Conservation (phyloP, 768 basidiomycete genomes). For the Leucogyrophana mollusca region DNA sequence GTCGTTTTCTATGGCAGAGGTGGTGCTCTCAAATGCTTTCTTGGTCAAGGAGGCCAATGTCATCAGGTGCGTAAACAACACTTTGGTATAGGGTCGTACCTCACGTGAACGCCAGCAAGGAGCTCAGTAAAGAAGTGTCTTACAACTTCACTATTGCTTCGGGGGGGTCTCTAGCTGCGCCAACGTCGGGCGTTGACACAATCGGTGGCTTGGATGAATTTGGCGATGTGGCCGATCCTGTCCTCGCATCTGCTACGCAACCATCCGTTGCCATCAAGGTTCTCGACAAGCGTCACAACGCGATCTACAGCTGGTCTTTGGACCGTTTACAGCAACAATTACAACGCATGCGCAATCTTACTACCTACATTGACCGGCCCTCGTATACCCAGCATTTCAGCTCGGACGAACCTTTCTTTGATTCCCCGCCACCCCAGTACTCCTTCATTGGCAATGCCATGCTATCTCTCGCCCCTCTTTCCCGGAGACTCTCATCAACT, state of each 20-base stretch:
- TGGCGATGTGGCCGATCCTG: conserved; percentile 88
- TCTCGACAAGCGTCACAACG: conserved; percentile 81
- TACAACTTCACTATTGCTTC: conserved; percentile 95
- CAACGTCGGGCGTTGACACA: conserved; percentile 80
- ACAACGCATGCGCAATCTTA: conserved; percentile 90
- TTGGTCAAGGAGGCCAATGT: conserved; percentile 93
- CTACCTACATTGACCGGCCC: conserved; percentile 87
- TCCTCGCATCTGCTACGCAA: conserved; percentile 68
- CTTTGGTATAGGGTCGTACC: background rate
- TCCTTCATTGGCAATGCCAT: conserved; percentile 91
- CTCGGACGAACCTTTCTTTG: conserved; percentile 90
- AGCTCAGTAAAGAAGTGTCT: conserved; percentile 80
- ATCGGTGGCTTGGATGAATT: conserved; percentile 89
- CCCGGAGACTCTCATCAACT: conserved; percentile 69
- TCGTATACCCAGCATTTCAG: conserved; percentile 95
- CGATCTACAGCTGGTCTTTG: conserved; percentile 90
- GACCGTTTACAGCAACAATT: conserved; percentile 87
- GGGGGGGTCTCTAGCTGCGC: conserved; percentile 73
- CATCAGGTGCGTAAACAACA: conserved; percentile 57
- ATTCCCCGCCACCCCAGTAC: conserved; percentile 82
- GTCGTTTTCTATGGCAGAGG: conserved; percentile 91
- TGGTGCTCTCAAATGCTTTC: conserved; percentile 80
- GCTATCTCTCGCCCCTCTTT: conserved; percentile 79
- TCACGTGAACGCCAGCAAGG: conserved; percentile 53
- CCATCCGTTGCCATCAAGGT: conserved; percentile 90